These are phyloP conservation scores for Yarrowia sp. DNA, from an alignment of 805 yeast species.

Conservation along the genomic window DNA sequence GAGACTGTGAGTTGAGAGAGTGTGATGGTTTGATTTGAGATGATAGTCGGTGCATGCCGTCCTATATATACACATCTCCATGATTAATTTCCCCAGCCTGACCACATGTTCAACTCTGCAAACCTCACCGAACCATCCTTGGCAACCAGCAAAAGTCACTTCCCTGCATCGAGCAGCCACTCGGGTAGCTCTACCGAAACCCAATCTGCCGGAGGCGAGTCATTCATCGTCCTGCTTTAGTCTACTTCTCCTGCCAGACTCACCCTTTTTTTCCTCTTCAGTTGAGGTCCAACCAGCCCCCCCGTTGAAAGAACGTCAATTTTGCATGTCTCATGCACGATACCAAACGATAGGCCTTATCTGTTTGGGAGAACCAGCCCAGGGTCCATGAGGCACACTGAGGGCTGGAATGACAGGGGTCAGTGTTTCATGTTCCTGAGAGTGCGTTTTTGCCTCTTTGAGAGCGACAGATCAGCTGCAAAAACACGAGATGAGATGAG, in stretches of 20 bases:
- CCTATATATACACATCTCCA: not conserved
- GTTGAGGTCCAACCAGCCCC: not conserved
- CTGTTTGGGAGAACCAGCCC: not conserved
- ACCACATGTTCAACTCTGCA: not conserved
- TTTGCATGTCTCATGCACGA: not conserved
- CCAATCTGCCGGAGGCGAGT: not conserved
- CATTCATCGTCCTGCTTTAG: not conserved
- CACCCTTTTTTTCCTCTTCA: not conserved
- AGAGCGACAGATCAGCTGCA: not conserved
- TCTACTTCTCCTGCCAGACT: not conserved
- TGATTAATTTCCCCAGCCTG: not conserved
- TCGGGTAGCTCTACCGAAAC: not conserved
- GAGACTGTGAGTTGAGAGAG: not conserved
- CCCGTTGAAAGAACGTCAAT: not conserved
- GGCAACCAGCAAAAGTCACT: not conserved
- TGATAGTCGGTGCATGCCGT: not conserved
- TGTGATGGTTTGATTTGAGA: not conserved
- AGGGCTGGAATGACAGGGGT: slow-evolving; percentile 5
- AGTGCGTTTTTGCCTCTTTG: too few species aligned
- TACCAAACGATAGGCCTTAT: not conserved
- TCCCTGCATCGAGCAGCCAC: slow-evolving; percentile 1
- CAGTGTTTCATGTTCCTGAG: not conserved
- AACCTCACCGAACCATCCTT: not conserved
- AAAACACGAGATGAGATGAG: slow-evolving; percentile 1
- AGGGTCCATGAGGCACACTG: not conserved